phyloP scores from a whole-genome alignment of 192 early-diverging fungal genomes.

The Backusella morwellensis region DNA sequence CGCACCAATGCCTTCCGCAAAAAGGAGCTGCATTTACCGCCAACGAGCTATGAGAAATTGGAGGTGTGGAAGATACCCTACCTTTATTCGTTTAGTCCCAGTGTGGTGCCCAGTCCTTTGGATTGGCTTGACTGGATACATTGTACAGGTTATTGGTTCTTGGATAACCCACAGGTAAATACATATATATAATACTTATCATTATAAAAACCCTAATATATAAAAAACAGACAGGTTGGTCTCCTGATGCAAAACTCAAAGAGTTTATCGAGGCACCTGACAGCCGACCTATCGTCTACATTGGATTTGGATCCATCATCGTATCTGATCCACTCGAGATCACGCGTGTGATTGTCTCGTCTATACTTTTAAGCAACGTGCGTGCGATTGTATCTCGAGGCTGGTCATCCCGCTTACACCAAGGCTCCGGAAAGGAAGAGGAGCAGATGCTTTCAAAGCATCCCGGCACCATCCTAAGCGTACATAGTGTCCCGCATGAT shows the following conservation, averaged over 20 bases:
- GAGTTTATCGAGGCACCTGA: constrained; percentile 53
- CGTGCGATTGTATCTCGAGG: constrained; percentile 71
- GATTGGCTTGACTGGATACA: constrained; percentile 74
- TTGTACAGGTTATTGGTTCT: constrained; percentile 72
- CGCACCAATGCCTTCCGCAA: constrained; percentile 60
- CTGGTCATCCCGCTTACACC: constrained; percentile 59
- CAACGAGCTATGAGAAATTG: constrained; percentile 50
- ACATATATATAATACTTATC: neutral
- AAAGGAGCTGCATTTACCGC: constrained; percentile 40
- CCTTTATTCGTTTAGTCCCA: constrained; percentile 62
- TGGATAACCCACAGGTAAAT: constrained; percentile 55
- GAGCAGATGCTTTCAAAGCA: constrained; percentile 25
- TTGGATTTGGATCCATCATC: constrained; percentile 79
- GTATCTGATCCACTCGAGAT: constrained; percentile 66
- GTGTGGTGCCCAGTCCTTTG: constrained; percentile 55
- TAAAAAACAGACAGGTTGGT: constrained; percentile 45
- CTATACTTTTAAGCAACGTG: constrained; percentile 59
- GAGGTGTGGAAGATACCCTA: constrained; percentile 56
- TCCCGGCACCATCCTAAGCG: constrained; percentile 51
- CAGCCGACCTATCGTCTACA: constrained; percentile 57
- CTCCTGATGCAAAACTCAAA: constrained; percentile 48
- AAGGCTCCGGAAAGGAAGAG: constrained; percentile 22
- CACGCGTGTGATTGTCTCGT: constrained; percentile 60
- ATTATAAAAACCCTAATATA: neutral
- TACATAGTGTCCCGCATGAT: constrained; percentile 72